Evolutionary conservation across 371 early-diverging fungal genomes (phyloP).

Genomic region (Mortierella sp.): DNA sequence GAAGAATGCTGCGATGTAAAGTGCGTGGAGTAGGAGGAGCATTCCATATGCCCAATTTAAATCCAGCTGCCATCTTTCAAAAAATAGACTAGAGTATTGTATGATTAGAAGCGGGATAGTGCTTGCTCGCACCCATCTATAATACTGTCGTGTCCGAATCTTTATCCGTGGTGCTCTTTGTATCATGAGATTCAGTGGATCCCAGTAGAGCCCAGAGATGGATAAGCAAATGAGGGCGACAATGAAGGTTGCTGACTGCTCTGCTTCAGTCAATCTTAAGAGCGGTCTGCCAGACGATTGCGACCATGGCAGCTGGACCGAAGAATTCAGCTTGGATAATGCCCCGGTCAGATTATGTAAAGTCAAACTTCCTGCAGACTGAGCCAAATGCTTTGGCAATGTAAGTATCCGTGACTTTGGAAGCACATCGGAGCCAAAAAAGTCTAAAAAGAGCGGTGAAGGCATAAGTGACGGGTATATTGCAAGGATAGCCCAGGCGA

Average conservation of each 20-base stretch:
- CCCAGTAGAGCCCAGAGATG: slow-evolving; percentile 26
- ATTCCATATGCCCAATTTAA: background rate
- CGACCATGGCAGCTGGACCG: slow-evolving; percentile 17
- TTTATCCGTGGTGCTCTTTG: slow-evolving; percentile 29
- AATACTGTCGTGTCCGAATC: slow-evolving; percentile 25
- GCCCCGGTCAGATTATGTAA: background rate
- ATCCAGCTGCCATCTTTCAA: background rate
- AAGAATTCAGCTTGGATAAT: slow-evolving; percentile 3
- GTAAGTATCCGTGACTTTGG: slow-evolving; percentile 6
- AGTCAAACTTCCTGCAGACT: slow-evolving; percentile 3
- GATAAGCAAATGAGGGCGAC: slow-evolving; percentile 10
- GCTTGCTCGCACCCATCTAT: slow-evolving; percentile 4
- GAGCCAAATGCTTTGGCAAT: background rate
- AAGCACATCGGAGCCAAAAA: slow-evolving; percentile 4
- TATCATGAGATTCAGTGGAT: slow-evolving; percentile 26
- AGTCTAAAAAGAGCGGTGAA: slow-evolving; percentile 1
- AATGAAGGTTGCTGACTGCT: slow-evolving; percentile 5
- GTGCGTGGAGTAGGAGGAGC: slow-evolving; percentile 6
- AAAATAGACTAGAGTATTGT: slow-evolving; percentile 5
- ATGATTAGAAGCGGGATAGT: slow-evolving; percentile 9
- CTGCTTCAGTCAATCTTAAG: slow-evolving; percentile 1
- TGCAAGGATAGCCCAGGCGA: background rate
- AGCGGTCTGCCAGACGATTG: slow-evolving; percentile 11
- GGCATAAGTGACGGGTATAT: background rate
- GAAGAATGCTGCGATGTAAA: slow-evolving; percentile 13